These are phyloP conservation scores for Parastagonospora nodorum DNA, from an alignment of 2,329 filamentous ascomycete genomes.

Conservation along the genomic window DNA sequence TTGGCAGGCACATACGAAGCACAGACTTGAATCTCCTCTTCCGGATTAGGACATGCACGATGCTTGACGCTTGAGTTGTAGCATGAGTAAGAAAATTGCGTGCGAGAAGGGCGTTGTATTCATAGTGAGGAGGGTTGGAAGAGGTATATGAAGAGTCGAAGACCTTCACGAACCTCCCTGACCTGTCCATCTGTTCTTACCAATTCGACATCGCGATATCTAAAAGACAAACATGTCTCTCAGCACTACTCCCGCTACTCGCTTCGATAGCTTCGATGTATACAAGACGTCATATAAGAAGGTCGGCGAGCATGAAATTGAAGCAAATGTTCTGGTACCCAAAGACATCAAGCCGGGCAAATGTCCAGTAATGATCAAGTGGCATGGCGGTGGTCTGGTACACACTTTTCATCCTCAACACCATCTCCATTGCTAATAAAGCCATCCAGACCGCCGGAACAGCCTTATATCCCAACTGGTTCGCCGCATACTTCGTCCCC, in stretches of 20 bases:
- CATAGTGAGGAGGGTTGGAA: neutral
- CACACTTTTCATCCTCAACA: constrained; percentile 5
- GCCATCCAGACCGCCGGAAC: constrained; percentile 26
- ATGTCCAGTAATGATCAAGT: constrained; percentile 49
- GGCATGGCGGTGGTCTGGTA: constrained; percentile 54
- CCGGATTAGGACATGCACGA: constrained; percentile 1
- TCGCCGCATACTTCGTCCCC: constrained; percentile 42
- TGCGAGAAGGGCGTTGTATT: neutral
- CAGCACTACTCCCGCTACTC: constrained; percentile 23
- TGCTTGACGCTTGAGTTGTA: neutral
- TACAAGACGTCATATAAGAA: constrained; percentile 51
- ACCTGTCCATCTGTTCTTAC: neutral
- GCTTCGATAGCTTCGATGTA: constrained; percentile 48
- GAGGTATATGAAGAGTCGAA: neutral
- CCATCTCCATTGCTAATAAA: neutral
- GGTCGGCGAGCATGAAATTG: constrained; percentile 44
- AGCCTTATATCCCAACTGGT: constrained; percentile 36
- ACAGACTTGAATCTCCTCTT: constrained; percentile 1
- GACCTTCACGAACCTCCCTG: neutral
- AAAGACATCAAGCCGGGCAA: constrained; percentile 40
- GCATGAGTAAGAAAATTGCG: neutral
- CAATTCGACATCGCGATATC: neutral
- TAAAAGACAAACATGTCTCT: neutral
- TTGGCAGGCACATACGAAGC: neutral
- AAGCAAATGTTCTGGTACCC: constrained; percentile 47